Evolutionary conservation across 495 filamentous ascomycete genomes (phyloP), one percentile per base, ranked within the genome.

Genomic region (Penicillium arizonense): DNA sequence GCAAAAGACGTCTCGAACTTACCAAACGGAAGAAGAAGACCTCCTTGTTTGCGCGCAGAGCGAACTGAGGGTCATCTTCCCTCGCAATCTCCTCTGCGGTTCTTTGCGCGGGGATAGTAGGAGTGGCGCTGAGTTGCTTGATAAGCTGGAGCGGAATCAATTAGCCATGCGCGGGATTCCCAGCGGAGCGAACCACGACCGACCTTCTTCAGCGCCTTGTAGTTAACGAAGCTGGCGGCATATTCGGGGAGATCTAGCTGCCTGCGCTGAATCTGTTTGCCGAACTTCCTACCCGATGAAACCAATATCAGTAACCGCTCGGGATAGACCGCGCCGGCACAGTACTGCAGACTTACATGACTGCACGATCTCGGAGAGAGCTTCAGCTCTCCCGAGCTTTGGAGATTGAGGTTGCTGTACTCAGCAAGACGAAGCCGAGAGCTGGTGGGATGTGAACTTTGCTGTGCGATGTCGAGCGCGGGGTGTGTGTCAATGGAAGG

Each of bases 201-300:
- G 26, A 96, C 94, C 88, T 97, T 97, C 72, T 98, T 98, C 56
- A 98, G 78, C 49, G 90, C 93, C 76, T 98, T 98, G 77, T 98
- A 98, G 74, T 98, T 97, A 45, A 97, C 92, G 68, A 98, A 97
- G 73, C 90, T 96, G 44, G 93, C 90, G 42, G 93, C 94, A 87
- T 98, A 98, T 80, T 98, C 94, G 33, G 94, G 94, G 32, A 98
- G 89, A 72, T 98, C 94, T 61, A 98, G 90, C 78, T 97, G 93
- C 69, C 91, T 86, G 80, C 94, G 96, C 77, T 97, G 95, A 57
- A 97, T 94, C 62, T 96, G 88, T 80, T 98, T 98, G 69, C 94
- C 94, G 77, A 97, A 98, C 83, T 98, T 97, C 94, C 94, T 98
- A 53, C 59, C 50, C 28, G 32, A 18, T 24, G 28, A 30, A 30